Evolutionary conservation across 805 yeast genomes (phyloP).

Genomic region (Starmerella asiatica): DNA sequence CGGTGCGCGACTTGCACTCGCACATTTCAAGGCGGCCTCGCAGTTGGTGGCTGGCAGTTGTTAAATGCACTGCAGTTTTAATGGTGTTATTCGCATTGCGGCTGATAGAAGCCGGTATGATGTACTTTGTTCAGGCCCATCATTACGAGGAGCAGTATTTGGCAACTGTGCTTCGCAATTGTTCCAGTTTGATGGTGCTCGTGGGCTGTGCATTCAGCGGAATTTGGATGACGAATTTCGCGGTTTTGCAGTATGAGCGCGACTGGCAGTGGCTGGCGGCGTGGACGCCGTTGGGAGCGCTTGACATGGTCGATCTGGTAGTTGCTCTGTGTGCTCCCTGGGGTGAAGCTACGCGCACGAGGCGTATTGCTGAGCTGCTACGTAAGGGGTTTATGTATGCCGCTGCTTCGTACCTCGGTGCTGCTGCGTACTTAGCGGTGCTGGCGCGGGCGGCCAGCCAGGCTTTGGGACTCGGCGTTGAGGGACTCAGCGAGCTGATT

Average conservation of each 20-base stretch:
- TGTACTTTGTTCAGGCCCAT: slow-evolving; percentile 2
- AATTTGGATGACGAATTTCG: slow-evolving; percentile 14
- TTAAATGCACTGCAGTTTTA: slow-evolving; percentile 1
- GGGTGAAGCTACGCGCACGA: neutral
- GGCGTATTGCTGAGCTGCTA: neutral
- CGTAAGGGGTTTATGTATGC: slow-evolving; percentile 8
- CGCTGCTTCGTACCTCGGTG: slow-evolving; percentile 19
- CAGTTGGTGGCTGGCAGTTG: neutral
- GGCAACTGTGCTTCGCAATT: slow-evolving; percentile 15
- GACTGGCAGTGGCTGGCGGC: slow-evolving; percentile 21
- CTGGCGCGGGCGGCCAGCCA: slow-evolving; percentile 18
- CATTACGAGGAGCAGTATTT: slow-evolving; percentile 9
- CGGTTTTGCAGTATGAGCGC: slow-evolving; percentile 12
- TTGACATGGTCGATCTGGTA: neutral
- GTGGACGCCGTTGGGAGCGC: neutral
- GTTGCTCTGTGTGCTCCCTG: neutral
- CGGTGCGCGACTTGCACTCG: slow-evolving; percentile 8
- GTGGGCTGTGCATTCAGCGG: slow-evolving; percentile 14
- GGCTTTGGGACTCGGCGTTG: slow-evolving; percentile 21
- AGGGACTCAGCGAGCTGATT: slow-evolving; percentile 22
- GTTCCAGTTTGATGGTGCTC: slow-evolving; percentile 18
- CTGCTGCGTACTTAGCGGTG: slow-evolving; percentile 19
- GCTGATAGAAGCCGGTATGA: slow-evolving; percentile 3
- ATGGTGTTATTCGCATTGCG: slow-evolving; percentile 6
- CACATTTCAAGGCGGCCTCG: neutral